phyloP scores from a whole-genome alignment of 192 early-diverging fungal genomes.

The Haplosporangium gracile region DNA sequence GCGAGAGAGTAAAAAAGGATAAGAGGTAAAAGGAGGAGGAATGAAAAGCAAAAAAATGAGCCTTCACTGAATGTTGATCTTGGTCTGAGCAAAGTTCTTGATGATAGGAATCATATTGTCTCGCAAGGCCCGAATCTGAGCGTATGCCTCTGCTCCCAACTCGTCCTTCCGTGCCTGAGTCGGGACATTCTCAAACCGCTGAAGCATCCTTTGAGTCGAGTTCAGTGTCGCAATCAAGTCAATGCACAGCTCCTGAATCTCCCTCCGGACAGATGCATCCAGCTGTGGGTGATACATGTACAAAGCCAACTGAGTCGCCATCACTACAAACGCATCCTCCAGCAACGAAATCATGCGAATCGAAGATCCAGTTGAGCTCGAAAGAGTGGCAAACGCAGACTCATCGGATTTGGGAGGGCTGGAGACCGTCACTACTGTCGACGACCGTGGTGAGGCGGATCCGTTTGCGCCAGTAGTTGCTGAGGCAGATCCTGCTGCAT shows the following conservation, averaged over 20 bases:
- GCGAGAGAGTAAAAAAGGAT: neutral
- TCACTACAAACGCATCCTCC: conserved; percentile 53
- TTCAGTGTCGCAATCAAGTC: conserved; percentile 48
- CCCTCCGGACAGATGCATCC: conserved; percentile 30
- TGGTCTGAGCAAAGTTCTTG: conserved; percentile 49
- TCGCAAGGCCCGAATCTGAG: conserved; percentile 30
- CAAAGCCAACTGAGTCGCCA: conserved; percentile 43
- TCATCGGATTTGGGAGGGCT: conserved; percentile 10
- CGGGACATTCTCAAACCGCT: conserved; percentile 52
- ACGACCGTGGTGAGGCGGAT: neutral
- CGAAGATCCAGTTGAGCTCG: conserved; percentile 45
- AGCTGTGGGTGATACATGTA: conserved; percentile 48
- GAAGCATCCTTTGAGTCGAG: conserved; percentile 39
- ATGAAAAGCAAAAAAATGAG: neutral
- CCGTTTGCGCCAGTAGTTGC: neutral
- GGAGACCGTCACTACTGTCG: neutral
- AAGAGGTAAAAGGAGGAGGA: neutral
- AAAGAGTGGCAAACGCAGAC: conserved; percentile 50
- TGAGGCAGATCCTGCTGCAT: neutral
- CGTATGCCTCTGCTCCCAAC: conserved; percentile 26
- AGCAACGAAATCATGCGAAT: conserved; percentile 44
- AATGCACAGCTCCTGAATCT: conserved; percentile 43
- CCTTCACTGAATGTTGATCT: conserved; percentile 38
- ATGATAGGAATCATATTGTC: conserved; percentile 50
- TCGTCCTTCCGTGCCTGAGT: conserved; percentile 22